Percentiles rank a stretch among this genome's conserved stretches.
phyloP scores from a whole-genome alignment of 495 filamentous ascomycete genomes.

The Talaromyces adpressus region DNA sequence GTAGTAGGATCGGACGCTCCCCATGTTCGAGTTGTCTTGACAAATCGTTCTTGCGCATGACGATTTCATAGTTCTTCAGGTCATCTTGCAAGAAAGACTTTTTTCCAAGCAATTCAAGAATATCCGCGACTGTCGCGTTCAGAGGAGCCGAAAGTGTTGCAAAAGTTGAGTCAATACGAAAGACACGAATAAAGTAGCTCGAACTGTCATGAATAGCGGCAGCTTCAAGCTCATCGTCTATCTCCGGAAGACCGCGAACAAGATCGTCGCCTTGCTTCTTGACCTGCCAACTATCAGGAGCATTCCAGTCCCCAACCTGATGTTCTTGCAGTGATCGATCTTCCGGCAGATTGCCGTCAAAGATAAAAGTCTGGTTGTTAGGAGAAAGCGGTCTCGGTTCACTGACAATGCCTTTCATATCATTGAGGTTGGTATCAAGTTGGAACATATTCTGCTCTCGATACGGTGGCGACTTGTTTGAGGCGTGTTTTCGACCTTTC shows the following conservation, averaged over 20 bases:
- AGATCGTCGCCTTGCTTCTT: constrained; percentile 62
- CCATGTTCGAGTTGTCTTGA: constrained; percentile 67
- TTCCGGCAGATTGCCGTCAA: constrained; percentile 44
- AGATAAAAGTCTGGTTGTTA: constrained; percentile 37
- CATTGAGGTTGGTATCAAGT: constrained; percentile 74
- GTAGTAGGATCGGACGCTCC: constrained; percentile 84
- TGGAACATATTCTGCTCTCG: constrained; percentile 46
- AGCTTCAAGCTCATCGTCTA: constrained; percentile 39
- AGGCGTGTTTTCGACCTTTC: constrained; percentile 24
- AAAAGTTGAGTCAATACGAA: constrained; percentile 88
- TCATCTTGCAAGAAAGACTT: constrained; percentile 89
- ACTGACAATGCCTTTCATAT: constrained; percentile 80
- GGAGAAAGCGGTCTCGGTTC: constrained; percentile 38
- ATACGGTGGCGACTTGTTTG: constrained; percentile 22
- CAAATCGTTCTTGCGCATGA: constrained; percentile 89
- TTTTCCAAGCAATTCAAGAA: constrained; percentile 75
- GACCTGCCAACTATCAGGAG: constrained; percentile 90
- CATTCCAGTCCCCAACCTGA: constrained; percentile 61
- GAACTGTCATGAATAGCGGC: constrained; percentile 38
- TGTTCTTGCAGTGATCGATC: constrained; percentile 24
- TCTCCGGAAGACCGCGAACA: constrained; percentile 48
- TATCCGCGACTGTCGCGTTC: constrained; percentile 75
- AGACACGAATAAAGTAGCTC: constrained; percentile 90
- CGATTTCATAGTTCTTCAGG: constrained; percentile 87
- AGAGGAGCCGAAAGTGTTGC: constrained; percentile 77